Evolutionary conservation across 768 basidiomycete species (phyloP), one percentile per base, ranked within the genome.

Genomic region (Phanerochaete sordida): DNA sequence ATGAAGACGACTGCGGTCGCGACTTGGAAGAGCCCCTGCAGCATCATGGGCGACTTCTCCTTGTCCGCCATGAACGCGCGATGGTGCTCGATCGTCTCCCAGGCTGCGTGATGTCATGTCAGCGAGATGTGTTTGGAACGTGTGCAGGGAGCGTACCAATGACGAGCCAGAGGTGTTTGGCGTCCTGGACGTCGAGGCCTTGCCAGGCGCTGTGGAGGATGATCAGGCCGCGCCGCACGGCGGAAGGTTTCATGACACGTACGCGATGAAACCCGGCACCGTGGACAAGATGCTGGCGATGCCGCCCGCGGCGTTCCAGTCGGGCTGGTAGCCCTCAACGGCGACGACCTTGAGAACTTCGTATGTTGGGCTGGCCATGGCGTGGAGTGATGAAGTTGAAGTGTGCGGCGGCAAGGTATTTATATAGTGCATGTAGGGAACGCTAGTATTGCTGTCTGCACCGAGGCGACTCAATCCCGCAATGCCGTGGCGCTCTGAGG

Each of bases 101-200:
- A 66, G 7, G 54, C 65, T 66, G 35, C 2, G 33, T 13, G 4
- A 5, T 21, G 24, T 43, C 11, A 53, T 37, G 28, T 15, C 50
- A 4, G 26, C 24, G 12, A 16, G 13, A 35, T 6, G 33, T 16
- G 12, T 16, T 15, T 35, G 46, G 31, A 3, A 19, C 3, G 23
- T 1, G 8, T 28, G n/a, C 37, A 12, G 21, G 8, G 16, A 21
- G 39, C 56, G 27, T 51, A 65, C 68, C 62, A 44, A 60, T 54
- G 50, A 59, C 53, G 37, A 55, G 28, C 28, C 63, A 68, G 1
- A 48, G 48, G 24, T 63, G 56, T 16, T 58, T 55, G 15, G 59
- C 49, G 21, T 69, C 66, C 52, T 69, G 63, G 27, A 62, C 27
- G 33, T 65, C 39, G 1, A 61, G 47, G 15, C 64, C 66, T 19